Percentiles rank a stretch among this genome's conserved stretches.
Evolutionary conservation across 2,329 filamentous ascomycete species (phyloP).

Genomic region (Colletotrichum scovillei): DNA sequence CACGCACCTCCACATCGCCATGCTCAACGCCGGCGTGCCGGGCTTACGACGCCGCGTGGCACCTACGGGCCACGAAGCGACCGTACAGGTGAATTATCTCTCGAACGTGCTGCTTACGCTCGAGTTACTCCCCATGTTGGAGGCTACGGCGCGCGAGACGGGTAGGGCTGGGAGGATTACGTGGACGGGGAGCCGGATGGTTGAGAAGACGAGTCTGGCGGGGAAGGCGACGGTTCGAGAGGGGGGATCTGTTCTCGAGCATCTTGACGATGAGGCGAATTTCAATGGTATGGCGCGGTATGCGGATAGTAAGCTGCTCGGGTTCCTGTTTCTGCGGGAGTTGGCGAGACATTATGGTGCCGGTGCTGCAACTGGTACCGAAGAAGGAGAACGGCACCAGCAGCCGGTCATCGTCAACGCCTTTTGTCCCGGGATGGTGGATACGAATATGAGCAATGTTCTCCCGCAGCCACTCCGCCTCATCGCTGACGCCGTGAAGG

Average conservation of each 20-base stretch:
- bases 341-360: background rate
- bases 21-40: conserved; percentile 35
- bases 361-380: background rate
- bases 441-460: conserved; percentile 22
- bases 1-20: conserved; percentile 12
- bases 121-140: conserved; percentile 33
- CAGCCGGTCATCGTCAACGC: conserved; percentile 19
- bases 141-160: conserved; percentile 18
- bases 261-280: conserved; percentile 3
- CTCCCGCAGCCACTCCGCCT: background rate
- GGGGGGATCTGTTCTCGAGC: conserved; percentile 20
- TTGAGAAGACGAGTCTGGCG: conserved; percentile 1
- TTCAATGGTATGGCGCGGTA: conserved; percentile 20
- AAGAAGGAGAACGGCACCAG: background rate
- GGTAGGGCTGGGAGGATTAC: background rate
- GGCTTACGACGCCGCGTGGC: conserved; percentile 13
- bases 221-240: background rate
- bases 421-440: conserved; percentile 27
- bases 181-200: conserved; percentile 8
- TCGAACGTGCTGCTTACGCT: conserved; percentile 41
- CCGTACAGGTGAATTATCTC: conserved; percentile 42
- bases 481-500: background rate
- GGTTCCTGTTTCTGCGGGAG: conserved; percentile 8
- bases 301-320: conserved; percentile 19
- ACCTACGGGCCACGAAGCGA: conserved; percentile 37